Evolutionary conservation across 2,329 filamentous ascomycete species (phyloP).

Genomic region (Ceratocystis colombiana): DNA sequence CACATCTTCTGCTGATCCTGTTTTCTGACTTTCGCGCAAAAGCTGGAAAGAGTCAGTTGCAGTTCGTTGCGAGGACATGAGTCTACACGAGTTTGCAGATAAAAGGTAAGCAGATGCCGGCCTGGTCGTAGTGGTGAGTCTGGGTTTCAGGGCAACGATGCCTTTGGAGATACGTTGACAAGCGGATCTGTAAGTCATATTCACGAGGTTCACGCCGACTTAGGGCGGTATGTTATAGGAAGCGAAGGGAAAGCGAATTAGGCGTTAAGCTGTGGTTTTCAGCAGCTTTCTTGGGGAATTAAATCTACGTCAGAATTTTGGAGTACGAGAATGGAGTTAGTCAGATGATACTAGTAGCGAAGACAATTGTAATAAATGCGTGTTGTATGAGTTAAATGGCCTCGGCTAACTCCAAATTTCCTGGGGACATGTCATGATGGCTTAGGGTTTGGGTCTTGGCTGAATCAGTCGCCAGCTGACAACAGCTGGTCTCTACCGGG

Average conservation of each 20-base stretch:
- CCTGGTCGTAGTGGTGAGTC: not conserved
- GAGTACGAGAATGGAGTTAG: not conserved
- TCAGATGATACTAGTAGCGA: not conserved
- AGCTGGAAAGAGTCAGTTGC: conserved; percentile 78
- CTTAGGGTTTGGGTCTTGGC: not conserved
- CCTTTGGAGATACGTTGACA: not conserved
- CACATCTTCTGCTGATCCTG: conserved; percentile 70
- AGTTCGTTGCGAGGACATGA: conserved; percentile 24
- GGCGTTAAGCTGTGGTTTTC: not conserved
- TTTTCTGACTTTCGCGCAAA: conserved; percentile 65
- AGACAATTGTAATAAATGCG: not conserved
- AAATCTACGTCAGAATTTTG: not conserved
- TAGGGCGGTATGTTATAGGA: too few species aligned
- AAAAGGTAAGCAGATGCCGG: not conserved
- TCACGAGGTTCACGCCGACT: not conserved
- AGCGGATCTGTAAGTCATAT: conserved; percentile 5
- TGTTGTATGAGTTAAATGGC: not conserved
- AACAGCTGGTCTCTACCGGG: not conserved
- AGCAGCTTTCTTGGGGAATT: not conserved
- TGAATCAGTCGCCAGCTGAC: not conserved
- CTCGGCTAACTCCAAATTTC: conserved; percentile 1
- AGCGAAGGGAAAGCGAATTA: not conserved
- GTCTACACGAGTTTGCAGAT: conserved; percentile 15
- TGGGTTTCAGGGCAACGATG: not conserved
- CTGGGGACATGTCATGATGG: not conserved